phyloP scores from a whole-genome alignment of 1,284 basidiomycete species.

The Athelia psychrophila region DNA sequence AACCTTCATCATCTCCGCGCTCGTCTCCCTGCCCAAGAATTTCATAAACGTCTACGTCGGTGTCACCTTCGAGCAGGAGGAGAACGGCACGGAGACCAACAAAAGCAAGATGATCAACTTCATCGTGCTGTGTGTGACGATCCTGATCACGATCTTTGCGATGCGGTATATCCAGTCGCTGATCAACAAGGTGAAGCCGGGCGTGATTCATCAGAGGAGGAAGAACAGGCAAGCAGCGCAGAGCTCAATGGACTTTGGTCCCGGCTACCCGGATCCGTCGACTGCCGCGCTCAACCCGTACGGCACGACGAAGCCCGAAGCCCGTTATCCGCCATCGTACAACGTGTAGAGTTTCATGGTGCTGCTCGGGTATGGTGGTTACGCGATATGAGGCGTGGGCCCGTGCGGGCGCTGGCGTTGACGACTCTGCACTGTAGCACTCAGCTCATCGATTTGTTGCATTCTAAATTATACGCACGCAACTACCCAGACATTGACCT shows the following conservation, averaged over 20 bases:
- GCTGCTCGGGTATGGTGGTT: too few relatives aligned
- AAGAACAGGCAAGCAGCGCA: neutral
- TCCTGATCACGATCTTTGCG: neutral
- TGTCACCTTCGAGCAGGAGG: conserved; percentile 27
- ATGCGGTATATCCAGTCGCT: neutral
- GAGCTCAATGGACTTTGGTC: neutral
- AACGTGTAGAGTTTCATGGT: too few relatives aligned
- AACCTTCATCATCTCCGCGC: conserved; percentile 54
- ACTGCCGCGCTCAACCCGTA: neutral
- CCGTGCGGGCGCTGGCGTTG: too few relatives aligned
- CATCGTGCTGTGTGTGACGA: neutral
- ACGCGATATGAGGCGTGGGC: too few relatives aligned
- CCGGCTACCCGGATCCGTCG: neutral
- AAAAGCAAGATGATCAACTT: neutral
- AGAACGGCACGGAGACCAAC: neutral
- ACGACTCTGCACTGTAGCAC: too few relatives aligned
- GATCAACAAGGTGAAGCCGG: neutral
- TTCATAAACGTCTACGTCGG: conserved; percentile 60
- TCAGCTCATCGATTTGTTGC: too few relatives aligned
- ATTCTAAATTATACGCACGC: too few relatives aligned
- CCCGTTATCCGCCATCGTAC: neutral
- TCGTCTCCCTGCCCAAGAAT: conserved; percentile 64
- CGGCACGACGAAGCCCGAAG: neutral
- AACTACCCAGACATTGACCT: too few relatives aligned
- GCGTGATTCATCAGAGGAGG: neutral